Evolutionary conservation across 805 yeast species (phyloP), one percentile per base, ranked within the genome.

Genomic region (Candida tibetensis): DNA sequence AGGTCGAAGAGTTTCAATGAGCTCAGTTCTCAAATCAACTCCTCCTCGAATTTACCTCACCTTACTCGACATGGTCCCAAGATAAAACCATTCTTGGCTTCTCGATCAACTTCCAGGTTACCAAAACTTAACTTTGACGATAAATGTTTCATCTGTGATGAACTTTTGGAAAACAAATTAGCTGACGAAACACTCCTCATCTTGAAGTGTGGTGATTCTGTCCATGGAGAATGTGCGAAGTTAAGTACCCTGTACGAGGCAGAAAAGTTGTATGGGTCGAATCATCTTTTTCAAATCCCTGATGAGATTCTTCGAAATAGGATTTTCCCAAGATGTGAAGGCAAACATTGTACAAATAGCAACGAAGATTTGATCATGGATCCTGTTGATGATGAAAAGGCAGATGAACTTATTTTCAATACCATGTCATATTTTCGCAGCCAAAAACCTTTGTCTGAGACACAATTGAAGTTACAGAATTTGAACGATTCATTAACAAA

Each of bases 141-240:
- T 14, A 22, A 17, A 10, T 79, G 79, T 42, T 69, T 70, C 37
- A 63, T 81, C 12, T 81, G 88, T 51, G 71, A 71, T 5, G 79
- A 80, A 35, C 62, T 69, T 2, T 54, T 79, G 4, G 64, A 66
- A 13, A 65, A 70, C 19, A 73, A 71, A 33, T 58, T 74, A 18
- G 56, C 56, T 14, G 62, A 69, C 8, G 81, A 72, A 47, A 65
- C 61, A 31, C 55, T 77, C 2, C 56, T 80, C 10, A 71, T 69
- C 39, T 58, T 81, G 22, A 55, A 55, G 28, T 81, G 88, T 57
- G 74, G 71, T 1, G 85, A 81, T 51, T 55, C 62, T 30, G 63
- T 71, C 28, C 88, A 81, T 52, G 81, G 77, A 36, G 77, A 78
- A 39, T 81, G 88, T 51, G 62, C 79, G 12, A 41, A 59, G 2